A percentile compares a stretch with the other conserved stretches of the same genome.
Evolutionary conservation across 805 yeast genomes (phyloP).

Genomic region (Pichia membranifaciens): DNA sequence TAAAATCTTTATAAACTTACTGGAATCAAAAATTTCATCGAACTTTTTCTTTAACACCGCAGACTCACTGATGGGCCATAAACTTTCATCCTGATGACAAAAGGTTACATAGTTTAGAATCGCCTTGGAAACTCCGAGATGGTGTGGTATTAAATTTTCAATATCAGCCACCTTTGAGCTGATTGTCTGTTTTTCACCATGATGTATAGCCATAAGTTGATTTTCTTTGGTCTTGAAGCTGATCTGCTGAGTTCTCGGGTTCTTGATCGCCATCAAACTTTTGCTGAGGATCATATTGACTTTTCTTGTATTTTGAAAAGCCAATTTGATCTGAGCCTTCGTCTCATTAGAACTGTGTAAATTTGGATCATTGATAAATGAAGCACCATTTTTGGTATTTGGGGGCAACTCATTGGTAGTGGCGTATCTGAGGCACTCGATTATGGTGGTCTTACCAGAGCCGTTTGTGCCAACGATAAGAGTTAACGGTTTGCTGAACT

Average conservation of each 20-base stretch:
- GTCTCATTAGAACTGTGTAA: conserved; percentile 70
- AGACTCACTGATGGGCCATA: conserved; percentile 96
- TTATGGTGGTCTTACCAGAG: conserved; percentile 92
- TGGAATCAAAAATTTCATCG: conserved; percentile 94
- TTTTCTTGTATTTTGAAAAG: conserved; percentile 68
- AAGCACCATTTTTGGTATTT: conserved; percentile 88
- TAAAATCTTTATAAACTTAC: conserved; percentile 84
- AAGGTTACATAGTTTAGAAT: conserved; percentile 88
- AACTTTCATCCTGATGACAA: conserved; percentile 94
- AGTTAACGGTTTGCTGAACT: conserved; percentile 86
- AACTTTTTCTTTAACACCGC: conserved; percentile 81
- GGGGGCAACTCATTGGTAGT: conserved; percentile 97
- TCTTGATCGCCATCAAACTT: conserved; percentile 67
- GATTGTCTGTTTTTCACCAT: conserved; percentile 65
- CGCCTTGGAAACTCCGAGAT: conserved; percentile 83
- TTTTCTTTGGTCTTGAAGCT: conserved; percentile 92
- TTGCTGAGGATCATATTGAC: conserved; percentile 81
- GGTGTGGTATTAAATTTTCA: conserved; percentile 73
- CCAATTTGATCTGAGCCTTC: conserved; percentile 84
- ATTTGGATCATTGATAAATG: conserved; percentile 85
- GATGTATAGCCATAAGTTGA: conserved; percentile 60
- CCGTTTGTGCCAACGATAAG: conserved; percentile 95
- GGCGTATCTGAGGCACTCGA: conserved; percentile 88
- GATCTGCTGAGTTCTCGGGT: conserved; percentile 40
- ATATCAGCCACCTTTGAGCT: conserved; percentile 81